phyloP scores from a whole-genome alignment of 1,139 yeast species.

The Debaryomyces fabryi region DNA sequence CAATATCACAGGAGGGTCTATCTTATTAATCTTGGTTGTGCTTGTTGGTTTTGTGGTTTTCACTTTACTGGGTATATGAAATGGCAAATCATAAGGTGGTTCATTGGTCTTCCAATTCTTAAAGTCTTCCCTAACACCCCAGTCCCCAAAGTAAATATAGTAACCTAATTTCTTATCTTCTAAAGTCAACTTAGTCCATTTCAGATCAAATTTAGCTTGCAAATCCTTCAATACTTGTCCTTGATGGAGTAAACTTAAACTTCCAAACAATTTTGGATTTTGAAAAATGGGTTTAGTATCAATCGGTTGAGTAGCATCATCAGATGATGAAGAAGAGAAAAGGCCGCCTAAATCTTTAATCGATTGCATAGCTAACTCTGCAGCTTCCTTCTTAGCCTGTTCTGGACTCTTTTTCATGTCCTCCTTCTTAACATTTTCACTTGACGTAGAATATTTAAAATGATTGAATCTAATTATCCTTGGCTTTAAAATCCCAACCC shows the following conservation, averaged over 20 bases:
- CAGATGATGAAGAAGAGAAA: constrained; percentile 31
- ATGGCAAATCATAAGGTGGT: constrained; percentile 60
- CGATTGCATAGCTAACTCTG: constrained; percentile 46
- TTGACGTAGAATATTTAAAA: constrained; percentile 2
- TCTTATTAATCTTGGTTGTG: constrained; percentile 28
- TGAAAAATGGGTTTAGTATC: constrained; percentile 55
- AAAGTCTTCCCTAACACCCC: constrained; percentile 66
- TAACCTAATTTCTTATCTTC: constrained; percentile 55
- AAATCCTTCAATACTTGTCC: constrained; percentile 59
- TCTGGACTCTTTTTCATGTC: constrained; percentile 15
- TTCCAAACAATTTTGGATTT: constrained; percentile 47
- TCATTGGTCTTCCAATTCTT: constrained; percentile 42
- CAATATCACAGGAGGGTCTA: constrained; percentile 46
- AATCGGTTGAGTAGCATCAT: constrained; percentile 51
- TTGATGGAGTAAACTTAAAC: constrained; percentile 55
- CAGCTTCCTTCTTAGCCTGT: constrained; percentile 36
- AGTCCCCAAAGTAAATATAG: constrained; percentile 62
- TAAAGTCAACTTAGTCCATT: constrained; percentile 50
- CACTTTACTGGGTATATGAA: constrained; percentile 42
- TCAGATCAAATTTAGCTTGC: constrained; percentile 52
- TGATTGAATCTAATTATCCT: neutral
- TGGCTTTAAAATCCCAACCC: neutral
- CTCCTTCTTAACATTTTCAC: neutral
- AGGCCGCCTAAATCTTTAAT: constrained; percentile 45
- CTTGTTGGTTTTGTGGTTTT: constrained; percentile 26